Evolutionary conservation across 768 basidiomycete genomes (phyloP), one percentile per base, ranked within the genome.

Genomic region (Collybiopsis luxurians): DNA sequence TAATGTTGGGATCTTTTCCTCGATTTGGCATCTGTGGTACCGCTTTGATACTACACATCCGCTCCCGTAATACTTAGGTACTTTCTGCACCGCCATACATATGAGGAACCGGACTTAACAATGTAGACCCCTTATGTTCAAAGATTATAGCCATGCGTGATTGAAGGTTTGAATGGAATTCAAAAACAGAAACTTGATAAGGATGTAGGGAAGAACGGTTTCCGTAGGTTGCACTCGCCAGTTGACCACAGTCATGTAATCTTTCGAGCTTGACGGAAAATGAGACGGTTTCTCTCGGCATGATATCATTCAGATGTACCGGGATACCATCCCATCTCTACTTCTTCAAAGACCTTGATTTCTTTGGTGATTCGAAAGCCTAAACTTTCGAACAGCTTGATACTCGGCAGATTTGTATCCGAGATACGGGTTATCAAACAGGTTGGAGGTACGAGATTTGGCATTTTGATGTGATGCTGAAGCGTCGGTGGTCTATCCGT

Each of bases 291-390:
- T 24, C 42, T n/a, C 42, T 19, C 24, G n/a, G 23, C 5, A n/a
- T 44, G n/a, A 44, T 44, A 44, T 34, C 31, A 24, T 36, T 19
- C 23, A n/a, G 19, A 36, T 21, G 12, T 13, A 36, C 6, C 15
- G 7, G 50, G 31, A 17, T 24, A 24, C 69, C 72, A 80, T 26
- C 89, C 81, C 84, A 97, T 80, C 73, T 96, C 94, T 15, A 92
- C 81, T 70, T 98, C 92, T 34, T 80, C 75, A 61, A 95, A 98
- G 10, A 91, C 86, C 49, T 85, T 79, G 15, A 87, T 85, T 11
- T 73, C 71, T 65, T 88, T 89, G 10, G 81, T 84, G 34, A 88
- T 72, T 17, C 65, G 67, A 64, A 97, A 97, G 0, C 91, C 93
- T 0, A 97, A 79, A 59, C 81, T 82, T 63, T 81, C 71, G 63